Percentiles rank a stretch among this genome's conserved stretches.
phyloP scores from a whole-genome alignment of 345 rosid species.

The Carallia brachiata region DNA sequence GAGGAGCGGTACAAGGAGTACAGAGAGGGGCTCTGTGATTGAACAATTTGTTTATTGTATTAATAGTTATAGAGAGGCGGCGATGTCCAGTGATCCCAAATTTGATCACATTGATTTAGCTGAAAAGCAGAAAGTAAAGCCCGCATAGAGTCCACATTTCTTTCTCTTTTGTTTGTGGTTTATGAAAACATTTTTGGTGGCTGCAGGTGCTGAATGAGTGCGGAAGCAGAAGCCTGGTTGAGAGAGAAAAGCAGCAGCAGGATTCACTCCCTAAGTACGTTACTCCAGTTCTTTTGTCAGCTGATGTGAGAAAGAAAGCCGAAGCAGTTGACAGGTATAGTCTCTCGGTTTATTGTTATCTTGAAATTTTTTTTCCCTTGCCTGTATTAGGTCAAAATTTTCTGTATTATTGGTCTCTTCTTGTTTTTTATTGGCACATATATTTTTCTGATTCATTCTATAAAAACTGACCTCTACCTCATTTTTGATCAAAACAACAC shows the following conservation, averaged over 20 bases:
- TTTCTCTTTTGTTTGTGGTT: not conserved
- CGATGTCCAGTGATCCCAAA: constrained; percentile 64
- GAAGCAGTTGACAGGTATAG: constrained; percentile 71
- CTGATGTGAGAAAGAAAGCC: constrained; percentile 61
- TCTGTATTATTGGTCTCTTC: too few relatives aligned
- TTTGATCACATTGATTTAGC: constrained; percentile 80
- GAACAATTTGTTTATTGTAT: constrained; percentile 64
- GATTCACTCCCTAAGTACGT: constrained; percentile 69
- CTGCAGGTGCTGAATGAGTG: constrained; percentile 69
- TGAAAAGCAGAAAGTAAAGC: constrained; percentile 69
- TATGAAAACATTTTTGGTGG: not conserved
- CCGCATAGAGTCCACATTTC: not conserved
- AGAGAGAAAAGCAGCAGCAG: constrained; percentile 70
- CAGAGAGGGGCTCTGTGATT: constrained; percentile 61
- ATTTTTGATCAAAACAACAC: not conserved
- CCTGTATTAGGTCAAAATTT: not conserved
- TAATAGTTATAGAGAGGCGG: constrained; percentile 81
- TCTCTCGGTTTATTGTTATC: not conserved
- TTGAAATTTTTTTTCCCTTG: not conserved
- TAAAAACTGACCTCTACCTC: not conserved
- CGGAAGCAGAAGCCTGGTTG: constrained; percentile 74
- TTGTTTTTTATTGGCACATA: too few relatives aligned
- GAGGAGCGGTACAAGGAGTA: constrained; percentile 73
- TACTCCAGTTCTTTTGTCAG: constrained; percentile 56
- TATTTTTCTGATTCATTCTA: too few relatives aligned